Percentiles rank a stretch among this genome's conserved stretches.
Conservation (phyloP, 495 filamentous ascomycete genomes). For the Neurospora sublineolata region DNA sequence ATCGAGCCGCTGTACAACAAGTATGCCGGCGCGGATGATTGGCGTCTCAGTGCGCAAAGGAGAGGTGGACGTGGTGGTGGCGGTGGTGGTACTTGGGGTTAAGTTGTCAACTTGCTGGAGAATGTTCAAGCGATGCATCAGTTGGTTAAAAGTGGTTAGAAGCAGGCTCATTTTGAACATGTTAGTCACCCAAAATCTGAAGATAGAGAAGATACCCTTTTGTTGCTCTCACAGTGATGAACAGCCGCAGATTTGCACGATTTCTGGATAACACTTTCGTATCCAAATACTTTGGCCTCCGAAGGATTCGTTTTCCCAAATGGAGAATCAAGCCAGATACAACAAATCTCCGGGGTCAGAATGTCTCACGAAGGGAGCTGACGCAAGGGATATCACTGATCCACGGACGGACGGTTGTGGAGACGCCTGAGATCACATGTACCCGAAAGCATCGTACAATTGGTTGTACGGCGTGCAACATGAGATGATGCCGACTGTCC, state of each 20-base stretch:
- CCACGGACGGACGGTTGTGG: not conserved
- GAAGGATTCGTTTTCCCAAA: not conserved
- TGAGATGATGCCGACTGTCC: not conserved
- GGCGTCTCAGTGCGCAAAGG: conserved; percentile 82
- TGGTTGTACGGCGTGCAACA: not conserved
- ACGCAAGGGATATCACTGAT: not conserved
- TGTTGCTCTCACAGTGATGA: not conserved
- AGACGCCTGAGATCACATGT: not conserved
- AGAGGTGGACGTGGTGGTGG: conserved; percentile 81
- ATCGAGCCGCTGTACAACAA: conserved; percentile 92
- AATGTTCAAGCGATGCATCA: not conserved
- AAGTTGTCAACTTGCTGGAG: conserved; percentile 3
- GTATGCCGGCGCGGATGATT: conserved; percentile 77
- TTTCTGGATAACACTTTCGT: not conserved
- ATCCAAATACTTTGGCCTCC: not conserved
- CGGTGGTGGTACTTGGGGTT: conserved; percentile 89
- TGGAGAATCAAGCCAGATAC: not conserved
- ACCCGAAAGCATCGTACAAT: not conserved
- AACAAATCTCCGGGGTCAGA: not conserved
- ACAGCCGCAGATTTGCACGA: not conserved
- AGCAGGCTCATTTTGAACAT: not conserved
- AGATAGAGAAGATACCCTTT: not conserved
- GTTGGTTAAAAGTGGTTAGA: not conserved
- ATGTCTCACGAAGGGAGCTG: not conserved
- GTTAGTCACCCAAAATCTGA: not conserved